These are phyloP conservation scores for Heracleum sosnowskyi DNA, from an alignment of 129 eudicot species.

Conservation along the genomic window DNA sequence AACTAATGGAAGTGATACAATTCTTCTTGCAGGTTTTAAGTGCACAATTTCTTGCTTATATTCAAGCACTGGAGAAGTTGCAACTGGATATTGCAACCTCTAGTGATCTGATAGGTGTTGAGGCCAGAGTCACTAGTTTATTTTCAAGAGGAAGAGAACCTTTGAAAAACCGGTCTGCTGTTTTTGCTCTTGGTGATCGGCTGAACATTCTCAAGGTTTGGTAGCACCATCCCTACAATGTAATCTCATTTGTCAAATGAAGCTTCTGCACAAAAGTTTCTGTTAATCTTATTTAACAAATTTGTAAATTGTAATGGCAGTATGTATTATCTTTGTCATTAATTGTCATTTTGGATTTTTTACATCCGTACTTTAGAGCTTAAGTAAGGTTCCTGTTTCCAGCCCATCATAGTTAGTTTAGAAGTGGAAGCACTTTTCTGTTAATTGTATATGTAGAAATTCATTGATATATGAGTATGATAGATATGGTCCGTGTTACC, in stretches of 20 bases:
- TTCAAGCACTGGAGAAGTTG: constrained; percentile 85
- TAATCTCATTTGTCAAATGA: background rate
- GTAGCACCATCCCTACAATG: background rate
- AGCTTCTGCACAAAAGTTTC: background rate
- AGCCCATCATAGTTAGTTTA: background rate
- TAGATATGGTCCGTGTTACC: background rate
- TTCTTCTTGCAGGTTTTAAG: constrained; percentile 61
- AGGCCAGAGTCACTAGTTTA: constrained; percentile 78
- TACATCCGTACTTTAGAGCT: background rate
- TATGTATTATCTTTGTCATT: background rate
- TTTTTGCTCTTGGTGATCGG: constrained; percentile 94
- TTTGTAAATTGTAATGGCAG: background rate
- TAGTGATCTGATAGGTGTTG: constrained; percentile 88
- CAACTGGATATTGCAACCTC: constrained; percentile 92
- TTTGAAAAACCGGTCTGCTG: constrained; percentile 91
- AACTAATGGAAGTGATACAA: background rate
- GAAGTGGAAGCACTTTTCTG: background rate
- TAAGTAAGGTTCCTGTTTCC: background rate
- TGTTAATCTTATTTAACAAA: background rate
- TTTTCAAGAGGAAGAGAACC: constrained; percentile 94
- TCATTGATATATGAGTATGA: background rate
- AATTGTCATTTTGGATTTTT: background rate
- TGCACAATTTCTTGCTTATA: constrained; percentile 92
- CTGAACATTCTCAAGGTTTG: constrained; percentile 80
- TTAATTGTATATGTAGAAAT: background rate